These are phyloP conservation scores for Xanthoconium stramineum DNA, from an alignment of 768 basidiomycete genomes.

Conservation along the genomic window DNA sequence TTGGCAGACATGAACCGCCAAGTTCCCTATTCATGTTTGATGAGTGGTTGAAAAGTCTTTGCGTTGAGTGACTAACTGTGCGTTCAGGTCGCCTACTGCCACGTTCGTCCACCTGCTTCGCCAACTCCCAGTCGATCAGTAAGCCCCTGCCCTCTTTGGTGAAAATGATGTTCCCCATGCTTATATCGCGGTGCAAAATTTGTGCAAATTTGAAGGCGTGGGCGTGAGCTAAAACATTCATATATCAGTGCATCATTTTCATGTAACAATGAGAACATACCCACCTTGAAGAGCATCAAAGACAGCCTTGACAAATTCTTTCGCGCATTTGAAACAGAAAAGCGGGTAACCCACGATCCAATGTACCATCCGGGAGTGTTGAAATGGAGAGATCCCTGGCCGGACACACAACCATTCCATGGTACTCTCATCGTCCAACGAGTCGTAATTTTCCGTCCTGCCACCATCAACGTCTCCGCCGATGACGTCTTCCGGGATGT, in stretches of 20 bases:
- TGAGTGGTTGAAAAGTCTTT: background rate
- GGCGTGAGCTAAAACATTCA: conserved; percentile 13
- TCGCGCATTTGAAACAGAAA: background rate
- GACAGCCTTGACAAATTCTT: background rate
- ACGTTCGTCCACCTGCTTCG: background rate
- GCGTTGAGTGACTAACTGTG: background rate
- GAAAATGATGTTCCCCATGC: conserved; percentile 25
- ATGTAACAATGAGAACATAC: no score
- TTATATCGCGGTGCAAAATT: conserved; percentile 30
- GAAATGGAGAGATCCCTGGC: background rate
- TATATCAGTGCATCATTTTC: background rate
- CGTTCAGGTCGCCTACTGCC: background rate
- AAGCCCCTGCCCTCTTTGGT: conserved; percentile 8
- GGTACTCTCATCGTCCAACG: background rate
- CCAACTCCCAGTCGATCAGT: conserved; percentile 28
- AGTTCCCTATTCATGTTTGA: background rate
- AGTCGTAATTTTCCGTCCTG: background rate
- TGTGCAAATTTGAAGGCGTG: conserved; percentile 13
- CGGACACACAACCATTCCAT: background rate
- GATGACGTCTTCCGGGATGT: background rate
- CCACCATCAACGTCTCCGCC: background rate
- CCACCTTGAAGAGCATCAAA: background rate
- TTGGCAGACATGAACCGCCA: conserved; percentile 8
- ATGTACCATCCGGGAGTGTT: conserved; percentile 1
- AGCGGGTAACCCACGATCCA: background rate